A percentile compares a stretch with the other conserved stretches of the same genome.
These are phyloP conservation scores for Fusarium agapanthi DNA, from an alignment of 2,329 filamentous ascomycete species.

Conservation along the genomic window DNA sequence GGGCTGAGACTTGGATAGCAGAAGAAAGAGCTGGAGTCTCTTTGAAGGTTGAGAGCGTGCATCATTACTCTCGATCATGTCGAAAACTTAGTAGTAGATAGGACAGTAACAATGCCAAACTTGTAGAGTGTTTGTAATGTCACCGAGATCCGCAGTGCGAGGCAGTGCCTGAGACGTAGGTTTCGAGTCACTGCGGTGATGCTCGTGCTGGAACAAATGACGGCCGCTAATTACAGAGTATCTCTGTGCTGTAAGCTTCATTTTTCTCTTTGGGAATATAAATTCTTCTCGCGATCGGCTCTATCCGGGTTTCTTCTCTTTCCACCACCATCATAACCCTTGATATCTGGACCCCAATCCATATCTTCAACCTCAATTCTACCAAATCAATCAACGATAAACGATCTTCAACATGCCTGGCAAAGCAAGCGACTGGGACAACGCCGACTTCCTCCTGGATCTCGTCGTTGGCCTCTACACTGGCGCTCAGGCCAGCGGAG, in stretches of 20 bases:
- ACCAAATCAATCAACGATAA: not conserved
- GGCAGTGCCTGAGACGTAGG: not conserved
- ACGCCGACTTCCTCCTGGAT: conserved; percentile 46
- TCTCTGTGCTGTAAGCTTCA: not conserved
- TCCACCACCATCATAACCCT: not conserved
- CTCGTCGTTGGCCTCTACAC: conserved; percentile 47
- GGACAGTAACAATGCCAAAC: not conserved
- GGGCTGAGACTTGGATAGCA: not conserved
- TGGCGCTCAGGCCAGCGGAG: conserved; percentile 38
- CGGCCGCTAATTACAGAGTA: not conserved
- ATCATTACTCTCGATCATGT: not conserved
- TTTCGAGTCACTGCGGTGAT: not conserved
- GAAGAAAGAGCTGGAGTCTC: not conserved
- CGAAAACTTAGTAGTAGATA: not conserved
- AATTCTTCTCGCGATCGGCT: not conserved
- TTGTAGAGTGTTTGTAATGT: not conserved
- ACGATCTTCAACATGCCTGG: conserved; percentile 30
- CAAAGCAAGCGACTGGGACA: conserved; percentile 44
- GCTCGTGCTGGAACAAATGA: not conserved
- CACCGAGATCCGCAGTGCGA: not conserved
- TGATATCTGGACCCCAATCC: not conserved
- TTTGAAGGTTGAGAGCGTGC: not conserved
- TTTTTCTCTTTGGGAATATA: not conserved
- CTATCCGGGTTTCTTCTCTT: not conserved
- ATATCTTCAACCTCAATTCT: not conserved